Evolutionary conservation across 192 early-diverging fungal species (phyloP), one percentile per base, ranked within the genome.

Genomic region (Coemansia sp.): DNA sequence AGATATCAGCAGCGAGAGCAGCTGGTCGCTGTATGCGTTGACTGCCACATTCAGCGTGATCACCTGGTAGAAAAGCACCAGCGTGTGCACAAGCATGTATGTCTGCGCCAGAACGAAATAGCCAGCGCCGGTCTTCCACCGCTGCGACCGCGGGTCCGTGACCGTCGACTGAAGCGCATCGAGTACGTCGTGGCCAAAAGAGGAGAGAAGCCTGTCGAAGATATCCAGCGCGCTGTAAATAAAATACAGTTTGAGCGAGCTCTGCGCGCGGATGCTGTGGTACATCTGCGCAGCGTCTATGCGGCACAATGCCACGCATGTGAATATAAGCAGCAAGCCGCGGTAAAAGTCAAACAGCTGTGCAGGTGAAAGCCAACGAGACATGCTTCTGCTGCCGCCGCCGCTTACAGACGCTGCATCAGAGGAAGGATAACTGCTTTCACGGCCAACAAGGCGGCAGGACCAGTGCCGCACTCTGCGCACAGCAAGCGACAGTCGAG

Each of bases 221-320:
- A 95, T 91, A 75, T 99, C 97, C 50, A 99, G 83, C 31, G 90
- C 87, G 69, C 96, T 97, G 68, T 95, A 98, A 36, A 99, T 97
- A 52, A 98, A 93, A 58, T 98, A 98, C 33, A 99, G 86, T 77
- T 99, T 99, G 69, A 99, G 91, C 17, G 90, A 89, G 56, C 93
- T 88, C 76, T 99, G 97, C 7, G 95, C 97, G 25, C 97, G 90
- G 32, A 99, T 93, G 42, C 89, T 87, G 79, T 98, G 96, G 84
- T 99, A 99, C 60, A 97, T 82, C 67, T 88, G 82, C 17, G 93
- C 91, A 1, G 94, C 88, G 71, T 99, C 96, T 29, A 97, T 86
- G 17, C 84, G 85, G 60, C 89, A 88, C 48, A 97, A 84, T 33
- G 90, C 75, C 28, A 88, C 75, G 64, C 91, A 95, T 14, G 90